These are phyloP conservation scores for Wickerhamiella sorbophila DNA, from an alignment of 805 yeast species.

Conservation along the genomic window DNA sequence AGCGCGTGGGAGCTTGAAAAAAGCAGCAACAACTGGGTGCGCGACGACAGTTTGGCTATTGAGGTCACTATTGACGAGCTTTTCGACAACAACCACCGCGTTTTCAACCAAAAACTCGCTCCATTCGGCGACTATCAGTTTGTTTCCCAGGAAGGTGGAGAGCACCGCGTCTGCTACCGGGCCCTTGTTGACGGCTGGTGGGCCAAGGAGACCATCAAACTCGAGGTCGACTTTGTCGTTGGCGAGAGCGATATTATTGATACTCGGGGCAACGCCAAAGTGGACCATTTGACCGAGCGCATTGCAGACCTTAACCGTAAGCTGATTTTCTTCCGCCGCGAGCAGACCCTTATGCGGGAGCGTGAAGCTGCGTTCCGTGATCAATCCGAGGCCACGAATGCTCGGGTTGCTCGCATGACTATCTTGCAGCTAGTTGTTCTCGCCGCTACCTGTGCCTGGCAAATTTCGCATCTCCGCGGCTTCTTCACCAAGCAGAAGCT, in stretches of 20 bases:
- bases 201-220: constrained; percentile 43
- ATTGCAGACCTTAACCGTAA: constrained; percentile 43
- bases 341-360: constrained; percentile 46
- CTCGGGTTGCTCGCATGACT: constrained; percentile 61
- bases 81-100: constrained; percentile 72
- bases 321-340: constrained; percentile 43
- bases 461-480: constrained; percentile 58
- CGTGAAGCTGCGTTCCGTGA: constrained; percentile 68
- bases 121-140: constrained; percentile 60
- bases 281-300: constrained; percentile 39
- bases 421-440: constrained; percentile 55
- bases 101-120: constrained; percentile 48
- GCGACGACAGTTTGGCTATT: constrained; percentile 38
- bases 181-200: constrained; percentile 48
- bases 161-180: constrained; percentile 68
- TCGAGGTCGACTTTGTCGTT: constrained; percentile 57
- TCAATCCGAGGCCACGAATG: constrained; percentile 60
- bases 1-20: constrained; percentile 51
- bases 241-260: constrained; percentile 51
- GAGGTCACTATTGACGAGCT: constrained; percentile 66
- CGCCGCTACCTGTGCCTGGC: constrained; percentile 57
- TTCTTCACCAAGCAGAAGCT: constrained; percentile 83
- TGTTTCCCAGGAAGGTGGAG: constrained; percentile 72
- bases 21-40: constrained; percentile 35
- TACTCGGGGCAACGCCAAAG: constrained; percentile 41